Base-by-base conservation (phyloP, 2,329 filamentous ascomycete species). In the Rhynchosporium graminicola region DNA sequence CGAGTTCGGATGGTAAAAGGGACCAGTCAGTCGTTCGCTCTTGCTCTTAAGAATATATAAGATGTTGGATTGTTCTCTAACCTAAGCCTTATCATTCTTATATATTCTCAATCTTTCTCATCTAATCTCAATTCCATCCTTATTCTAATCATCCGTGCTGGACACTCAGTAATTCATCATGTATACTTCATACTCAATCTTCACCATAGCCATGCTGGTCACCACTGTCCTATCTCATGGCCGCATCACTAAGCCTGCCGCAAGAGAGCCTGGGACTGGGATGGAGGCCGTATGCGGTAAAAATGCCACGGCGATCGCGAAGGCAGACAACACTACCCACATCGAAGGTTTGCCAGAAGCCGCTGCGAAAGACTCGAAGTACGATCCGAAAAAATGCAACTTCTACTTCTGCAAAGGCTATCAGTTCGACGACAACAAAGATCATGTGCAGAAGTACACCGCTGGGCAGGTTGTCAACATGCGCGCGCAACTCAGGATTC, bases 331-430 rank as follows among this genome's bases (percentile, higher is more conserved):
- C 20, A 70, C 67, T 20, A 63, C 59, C 38, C 68, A 78, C 12
- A 74, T 77, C 2, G 64, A 74, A 59, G 69, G 68, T 6, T 69
- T 77, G 36, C 69, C 75, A 4, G 60, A 70, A 8, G 76, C 77
- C 61, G 73, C 74, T 15, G 75, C 75, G 6, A 72, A 74, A 6
- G 73, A 73, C 1, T 63, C 69, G 36, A 45, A 65, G 54, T 67
- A 68, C 59, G 65, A 66, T 43, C 51, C 60, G 8, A 57, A 56
- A 6, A 59, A 52, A 67, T 76, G 78, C 73, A 76, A 80, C 64
- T 69, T 80, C 46, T 77, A 76, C 66, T 77, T 81, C 60, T 82
- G 80, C 77, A 78, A 78, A 63, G 80, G 80, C 10, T 77, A 78
- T 69, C 73, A 75, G 26, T 79, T 80, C 64, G 63, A 54, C 12